A percentile compares a stretch with the other conserved stretches of the same genome.
These are phyloP conservation scores for Aschersonia sp. DNA, from an alignment of 2,329 filamentous ascomycete genomes.

Conservation along the genomic window DNA sequence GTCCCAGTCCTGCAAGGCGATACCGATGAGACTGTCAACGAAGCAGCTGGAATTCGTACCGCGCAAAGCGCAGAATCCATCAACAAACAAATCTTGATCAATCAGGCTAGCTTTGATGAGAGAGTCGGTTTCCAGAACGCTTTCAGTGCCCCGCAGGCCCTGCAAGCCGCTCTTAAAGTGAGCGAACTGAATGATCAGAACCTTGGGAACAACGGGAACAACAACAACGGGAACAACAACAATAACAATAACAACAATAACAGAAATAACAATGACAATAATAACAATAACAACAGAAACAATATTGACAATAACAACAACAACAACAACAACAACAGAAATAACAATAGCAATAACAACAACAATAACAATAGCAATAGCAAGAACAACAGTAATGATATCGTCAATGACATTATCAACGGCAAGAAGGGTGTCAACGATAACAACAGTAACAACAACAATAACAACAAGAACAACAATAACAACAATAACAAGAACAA, in stretches of 20 bases:
- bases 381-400: background rate
- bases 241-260: background rate
- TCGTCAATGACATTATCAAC: background rate
- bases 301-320: no score
- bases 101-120: constrained; percentile 32
- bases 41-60: constrained; percentile 29
- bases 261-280: background rate
- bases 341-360: constrained; percentile 4
- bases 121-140: constrained; percentile 25
- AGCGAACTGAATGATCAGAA: background rate
- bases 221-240: background rate
- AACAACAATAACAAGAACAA: background rate
- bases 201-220: background rate
- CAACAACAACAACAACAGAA: background rate
- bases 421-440: background rate
- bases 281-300: background rate
- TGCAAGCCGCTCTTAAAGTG: no score
- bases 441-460: background rate
- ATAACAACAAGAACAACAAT: constrained; percentile 1
- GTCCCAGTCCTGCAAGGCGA: constrained; percentile 43
- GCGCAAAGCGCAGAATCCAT: constrained; percentile 28
- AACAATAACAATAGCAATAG: background rate
- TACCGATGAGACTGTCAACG: constrained; percentile 23
- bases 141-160: background rate
- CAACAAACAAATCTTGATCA: constrained; percentile 30